A percentile compares a stretch with the other conserved stretches of the same genome.
These are phyloP conservation scores for Alternaria longipes DNA, from an alignment of 2,329 filamentous ascomycete species.

Conservation along the genomic window DNA sequence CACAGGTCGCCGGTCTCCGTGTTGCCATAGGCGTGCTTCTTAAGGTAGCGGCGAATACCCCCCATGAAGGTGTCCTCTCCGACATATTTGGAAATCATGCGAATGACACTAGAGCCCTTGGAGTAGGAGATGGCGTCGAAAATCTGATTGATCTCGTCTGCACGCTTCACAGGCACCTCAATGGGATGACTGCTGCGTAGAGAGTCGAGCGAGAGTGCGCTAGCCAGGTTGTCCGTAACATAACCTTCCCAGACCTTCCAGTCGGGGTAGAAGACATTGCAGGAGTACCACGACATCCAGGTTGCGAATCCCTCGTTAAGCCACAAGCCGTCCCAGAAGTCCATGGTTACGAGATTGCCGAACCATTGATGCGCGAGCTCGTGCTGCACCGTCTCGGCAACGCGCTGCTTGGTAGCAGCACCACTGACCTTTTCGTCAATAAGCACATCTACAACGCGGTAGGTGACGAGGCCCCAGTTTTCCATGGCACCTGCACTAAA, in stretches of 20 bases:
- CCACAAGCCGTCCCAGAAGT: conserved; percentile 98
- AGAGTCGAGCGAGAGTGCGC: conserved; percentile 86
- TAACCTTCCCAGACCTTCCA: conserved; percentile 99
- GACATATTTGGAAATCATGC: conserved; percentile 96
- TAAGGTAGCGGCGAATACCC: conserved; percentile 88
- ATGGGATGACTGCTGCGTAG: conserved; percentile 95
- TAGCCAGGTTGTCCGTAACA: conserved; percentile 90
- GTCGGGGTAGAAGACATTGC: conserved; percentile 94
- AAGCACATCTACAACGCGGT: conserved; percentile 89
- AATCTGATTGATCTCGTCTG: conserved; percentile 97
- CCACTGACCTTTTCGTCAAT: conserved; percentile 92
- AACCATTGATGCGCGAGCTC: conserved; percentile 99
- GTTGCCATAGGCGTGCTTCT: conserved; percentile 97
- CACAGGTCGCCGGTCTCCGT: conserved; percentile 91
- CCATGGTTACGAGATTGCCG: conserved; percentile 96
- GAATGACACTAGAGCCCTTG: conserved; percentile 93
- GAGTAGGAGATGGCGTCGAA: conserved; percentile 98
- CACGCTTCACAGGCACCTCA: conserved; percentile 93
- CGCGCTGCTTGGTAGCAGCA: conserved; percentile 87
- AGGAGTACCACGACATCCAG: conserved; percentile 94
- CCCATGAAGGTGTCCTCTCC: conserved; percentile 94
- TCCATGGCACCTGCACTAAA: conserved; percentile 98
- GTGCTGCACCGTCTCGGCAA: conserved; percentile 95
- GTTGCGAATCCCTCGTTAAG: conserved; percentile 93
- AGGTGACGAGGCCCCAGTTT: conserved; percentile 97